Evolutionary conservation across 139 green algal species (phyloP), one percentile per base, ranked within the genome.

Genomic region (Dunaliella sp.): DNA sequence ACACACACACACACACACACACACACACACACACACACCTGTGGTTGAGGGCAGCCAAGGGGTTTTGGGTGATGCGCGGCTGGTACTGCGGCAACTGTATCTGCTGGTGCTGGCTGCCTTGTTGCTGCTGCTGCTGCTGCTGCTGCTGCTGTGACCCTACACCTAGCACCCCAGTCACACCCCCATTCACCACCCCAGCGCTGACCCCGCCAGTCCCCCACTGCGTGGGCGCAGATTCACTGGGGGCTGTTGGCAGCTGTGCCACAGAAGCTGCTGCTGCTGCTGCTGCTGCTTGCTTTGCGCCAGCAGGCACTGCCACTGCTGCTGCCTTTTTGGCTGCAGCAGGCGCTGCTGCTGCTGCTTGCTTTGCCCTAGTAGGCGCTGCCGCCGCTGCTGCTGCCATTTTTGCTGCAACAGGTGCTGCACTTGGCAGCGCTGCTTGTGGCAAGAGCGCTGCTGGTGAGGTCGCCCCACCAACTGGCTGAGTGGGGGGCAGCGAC

Each of bases 41-140:
- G 76, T 12, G 30, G n/a, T 81, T 81, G n/a, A 81, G 37, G 25
- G 76, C 76, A 21, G 76, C 76, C 76, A 81, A 34, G 76, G 76
- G 76, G 76, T 81, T 81, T 34, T 38, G n/a, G 1, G 76, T 28
- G 7, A 81, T 37, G 30, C 76, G 76, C 1, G 34, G 28, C 31
- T 81, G 33, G 76, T 38, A 37, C 2, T 30, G 31, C 76, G 33
- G 76, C 22, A 24, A 33, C 30, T 81, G 30, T 24, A 3, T 2
- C 76, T 38, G 76, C 12, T 34, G 22, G 1, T 36, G 30, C 76
- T 24, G 7, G 28, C 2, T 78, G 7, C 12, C 33, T 28, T 78
- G 21, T 28, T 78, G 76, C 12, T 34, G 22, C 31, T 36, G 30
- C 76, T 24, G 7, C n/a, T 24, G n/a, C 30, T 81, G 76, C 76